phyloP scores from a whole-genome alignment of 83 land plant species.

The Picea mariana region DNA sequence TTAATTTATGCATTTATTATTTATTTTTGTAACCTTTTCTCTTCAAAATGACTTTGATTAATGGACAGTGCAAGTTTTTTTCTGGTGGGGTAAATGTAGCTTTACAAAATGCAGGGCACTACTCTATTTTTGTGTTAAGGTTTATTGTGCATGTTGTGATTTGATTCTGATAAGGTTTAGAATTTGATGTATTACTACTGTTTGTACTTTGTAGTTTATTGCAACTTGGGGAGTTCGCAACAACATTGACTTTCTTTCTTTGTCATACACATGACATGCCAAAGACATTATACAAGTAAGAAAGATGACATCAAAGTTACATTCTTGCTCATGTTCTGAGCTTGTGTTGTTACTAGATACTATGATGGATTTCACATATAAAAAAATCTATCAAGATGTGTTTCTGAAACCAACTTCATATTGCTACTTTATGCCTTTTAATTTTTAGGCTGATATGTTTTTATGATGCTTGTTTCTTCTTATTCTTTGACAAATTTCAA shows the following conservation, averaged over 20 bases:
- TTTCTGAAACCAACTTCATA: no score
- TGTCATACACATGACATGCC: constrained; percentile 88
- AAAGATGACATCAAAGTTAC: background rate
- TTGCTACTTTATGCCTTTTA: no score
- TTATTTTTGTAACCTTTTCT: background rate
- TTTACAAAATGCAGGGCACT: no score
- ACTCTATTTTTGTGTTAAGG: background rate
- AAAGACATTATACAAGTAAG: constrained; percentile 82
- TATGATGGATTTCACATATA: no score
- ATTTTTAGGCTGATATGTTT: no score
- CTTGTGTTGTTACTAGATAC: no score
- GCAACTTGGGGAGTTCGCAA: constrained; percentile 81
- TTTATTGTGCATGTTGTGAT: background rate
- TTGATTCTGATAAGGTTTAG: background rate
- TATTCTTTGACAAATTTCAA: no score
- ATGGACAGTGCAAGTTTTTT: background rate
- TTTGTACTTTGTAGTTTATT: constrained; percentile 44
- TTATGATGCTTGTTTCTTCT: no score
- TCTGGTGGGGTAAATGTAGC: background rate
- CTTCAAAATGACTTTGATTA: background rate
- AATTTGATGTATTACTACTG: no score
- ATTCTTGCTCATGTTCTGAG: background rate
- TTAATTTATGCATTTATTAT: background rate
- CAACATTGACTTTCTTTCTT: constrained; percentile 82
- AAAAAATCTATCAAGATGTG: no score